Conservation (phyloP, 345 rosid species). For the Brassica incana region DNA sequence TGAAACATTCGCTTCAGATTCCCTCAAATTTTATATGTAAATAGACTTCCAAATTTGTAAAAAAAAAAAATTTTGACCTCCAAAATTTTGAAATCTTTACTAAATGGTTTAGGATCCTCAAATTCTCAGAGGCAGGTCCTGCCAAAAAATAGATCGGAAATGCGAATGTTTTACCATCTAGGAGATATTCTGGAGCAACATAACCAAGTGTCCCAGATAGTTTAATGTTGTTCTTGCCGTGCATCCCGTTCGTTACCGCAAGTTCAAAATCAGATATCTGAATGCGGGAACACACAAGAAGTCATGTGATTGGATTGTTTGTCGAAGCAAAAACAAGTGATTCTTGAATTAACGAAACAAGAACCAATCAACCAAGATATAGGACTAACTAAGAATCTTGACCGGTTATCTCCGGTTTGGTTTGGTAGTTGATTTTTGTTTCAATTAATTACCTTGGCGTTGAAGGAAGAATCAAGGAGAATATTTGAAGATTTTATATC, state of each 20-base stretch:
- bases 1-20: no score
- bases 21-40: no score
- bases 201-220: constrained; percentile 97
- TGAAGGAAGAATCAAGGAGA: constrained; percentile 84
- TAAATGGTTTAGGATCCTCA: no score
- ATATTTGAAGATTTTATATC: constrained; percentile 96
- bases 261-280: constrained; percentile 99
- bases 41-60: no score
- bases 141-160: not conserved
- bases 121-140: no score
- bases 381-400: not conserved
- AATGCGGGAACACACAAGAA: not conserved
- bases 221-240: constrained; percentile 63
- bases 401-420: constrained; percentile 6
- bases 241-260: constrained; percentile 70
- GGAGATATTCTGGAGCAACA: constrained; percentile 88
- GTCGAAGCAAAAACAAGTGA: constrained; percentile 6
- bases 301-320: not conserved
- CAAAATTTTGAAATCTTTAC: no score
- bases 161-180: constrained; percentile 60
- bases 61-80: no score
- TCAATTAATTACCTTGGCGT: constrained; percentile 69
- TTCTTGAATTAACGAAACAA: constrained; percentile 16
- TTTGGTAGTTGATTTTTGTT: not conserved
- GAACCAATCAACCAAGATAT: not conserved